phyloP scores from a whole-genome alignment of 352 stramenopile genomes.

The Paralagenidium karlingii region DNA sequence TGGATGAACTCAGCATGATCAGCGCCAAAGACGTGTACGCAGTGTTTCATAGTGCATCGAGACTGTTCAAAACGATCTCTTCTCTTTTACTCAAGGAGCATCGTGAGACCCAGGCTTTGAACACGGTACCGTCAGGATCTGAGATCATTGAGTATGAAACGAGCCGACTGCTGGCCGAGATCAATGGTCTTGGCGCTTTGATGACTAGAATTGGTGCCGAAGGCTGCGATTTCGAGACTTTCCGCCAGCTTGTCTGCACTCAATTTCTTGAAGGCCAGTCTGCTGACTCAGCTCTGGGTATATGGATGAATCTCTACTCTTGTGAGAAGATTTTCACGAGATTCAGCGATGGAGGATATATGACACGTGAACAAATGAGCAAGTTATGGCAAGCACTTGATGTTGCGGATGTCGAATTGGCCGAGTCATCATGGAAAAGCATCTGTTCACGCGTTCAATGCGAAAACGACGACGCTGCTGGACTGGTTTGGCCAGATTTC shows the following conservation, averaged over 20 bases:
- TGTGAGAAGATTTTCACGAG: conserved; percentile 26
- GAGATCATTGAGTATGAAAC: no score
- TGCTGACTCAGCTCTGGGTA: conserved; percentile 18
- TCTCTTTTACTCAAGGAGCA: conserved; percentile 31
- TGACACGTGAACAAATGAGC: conserved; percentile 23
- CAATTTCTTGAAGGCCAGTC: conserved; percentile 15
- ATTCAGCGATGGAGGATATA: conserved; percentile 19
- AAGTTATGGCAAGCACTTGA: conserved; percentile 20
- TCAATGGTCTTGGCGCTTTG: conserved; percentile 12
- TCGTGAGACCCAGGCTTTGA: no score
- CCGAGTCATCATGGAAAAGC: conserved; percentile 18
- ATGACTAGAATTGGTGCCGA: conserved; percentile 14
- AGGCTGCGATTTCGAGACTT: conserved; percentile 7
- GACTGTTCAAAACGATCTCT: conserved; percentile 23
- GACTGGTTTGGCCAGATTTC: conserved; percentile 18
- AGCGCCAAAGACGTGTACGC: conserved; percentile 33
- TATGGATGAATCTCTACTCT: conserved; percentile 41
- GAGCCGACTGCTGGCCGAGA: conserved; percentile 14
- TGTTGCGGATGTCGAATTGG: conserved; percentile 22
- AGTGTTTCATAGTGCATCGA: conserved; percentile 25
- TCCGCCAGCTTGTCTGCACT: conserved; percentile 13
- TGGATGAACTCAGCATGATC: conserved; percentile 16
- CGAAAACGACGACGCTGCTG: conserved; percentile 17
- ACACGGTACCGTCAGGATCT: no score
- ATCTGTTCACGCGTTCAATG: conserved; percentile 22